phyloP scores from a whole-genome alignment of 2,329 filamentous ascomycete genomes.

The Talaromyces verruculosus region DNA sequence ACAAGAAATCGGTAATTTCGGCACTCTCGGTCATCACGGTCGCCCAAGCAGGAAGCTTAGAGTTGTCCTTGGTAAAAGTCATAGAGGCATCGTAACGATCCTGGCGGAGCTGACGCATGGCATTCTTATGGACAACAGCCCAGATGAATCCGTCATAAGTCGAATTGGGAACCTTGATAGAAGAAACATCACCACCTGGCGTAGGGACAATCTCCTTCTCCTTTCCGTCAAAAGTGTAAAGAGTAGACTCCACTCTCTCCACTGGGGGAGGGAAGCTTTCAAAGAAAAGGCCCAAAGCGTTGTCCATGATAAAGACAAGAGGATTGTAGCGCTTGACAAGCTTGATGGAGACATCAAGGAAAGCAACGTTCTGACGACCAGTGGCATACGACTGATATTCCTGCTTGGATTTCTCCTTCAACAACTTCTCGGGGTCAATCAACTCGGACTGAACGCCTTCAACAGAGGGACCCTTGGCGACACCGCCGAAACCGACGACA shows the following conservation, averaged over 20 bases:
- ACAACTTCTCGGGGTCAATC: constrained; percentile 57
- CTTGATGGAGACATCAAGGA: constrained; percentile 79
- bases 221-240: constrained; percentile 90
- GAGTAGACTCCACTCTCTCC: constrained; percentile 73
- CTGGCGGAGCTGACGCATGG: constrained; percentile 85
- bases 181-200: constrained; percentile 62
- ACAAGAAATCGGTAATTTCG: constrained; percentile 82
- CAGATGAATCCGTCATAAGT: constrained; percentile 89
- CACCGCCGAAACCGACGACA: constrained; percentile 73
- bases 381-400: constrained; percentile 87
- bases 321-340: constrained; percentile 89
- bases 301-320: constrained; percentile 64
- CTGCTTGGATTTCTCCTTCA: constrained; percentile 84
- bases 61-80: constrained; percentile 87
- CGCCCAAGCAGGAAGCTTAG: constrained; percentile 84
- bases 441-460: constrained; percentile 51
- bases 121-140: constrained; percentile 91
- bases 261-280: constrained; percentile 69
- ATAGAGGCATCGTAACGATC: constrained; percentile 93
- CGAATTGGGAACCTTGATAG: constrained; percentile 53
- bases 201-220: constrained; percentile 75
- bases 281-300: constrained; percentile 70
- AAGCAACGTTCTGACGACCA: constrained; percentile 88
- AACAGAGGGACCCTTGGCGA: constrained; percentile 47
- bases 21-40: constrained; percentile 97